Evolutionary conservation across 495 filamentous ascomycete species (phyloP).

Genomic region (Elasticomyces elasticus): DNA sequence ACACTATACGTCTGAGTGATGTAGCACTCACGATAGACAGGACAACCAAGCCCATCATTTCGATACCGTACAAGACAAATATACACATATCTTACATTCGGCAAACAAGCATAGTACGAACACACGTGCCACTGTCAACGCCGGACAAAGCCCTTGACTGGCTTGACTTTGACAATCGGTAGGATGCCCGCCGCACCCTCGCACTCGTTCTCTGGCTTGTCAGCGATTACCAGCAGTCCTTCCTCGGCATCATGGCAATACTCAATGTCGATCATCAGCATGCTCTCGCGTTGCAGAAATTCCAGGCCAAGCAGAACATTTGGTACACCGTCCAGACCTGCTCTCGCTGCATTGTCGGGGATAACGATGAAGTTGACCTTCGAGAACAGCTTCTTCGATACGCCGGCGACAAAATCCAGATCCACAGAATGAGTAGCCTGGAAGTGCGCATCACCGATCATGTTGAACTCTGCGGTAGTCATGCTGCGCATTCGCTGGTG

Average conservation of each 20-base stretch:
- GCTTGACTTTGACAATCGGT: background rate
- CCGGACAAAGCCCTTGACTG: background rate
- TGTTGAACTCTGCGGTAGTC: background rate
- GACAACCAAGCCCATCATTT: background rate
- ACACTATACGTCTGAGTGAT: too few species aligned
- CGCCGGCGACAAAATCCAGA: slow-evolving; percentile 1
- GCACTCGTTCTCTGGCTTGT: background rate
- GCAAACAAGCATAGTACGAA: too few species aligned
- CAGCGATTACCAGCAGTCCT: background rate
- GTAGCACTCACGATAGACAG: background rate
- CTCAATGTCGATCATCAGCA: slow-evolving; percentile 8
- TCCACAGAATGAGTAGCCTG: background rate
- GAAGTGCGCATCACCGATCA: background rate
- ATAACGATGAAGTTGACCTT: slow-evolving; percentile 3
- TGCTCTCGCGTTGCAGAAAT: background rate
- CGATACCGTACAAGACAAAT: too few species aligned
- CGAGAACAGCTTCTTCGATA: background rate
- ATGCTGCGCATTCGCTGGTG: background rate
- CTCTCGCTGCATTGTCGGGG: background rate
- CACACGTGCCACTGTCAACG: background rate
- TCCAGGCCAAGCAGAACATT: slow-evolving; percentile 2
- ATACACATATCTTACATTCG: background rate
- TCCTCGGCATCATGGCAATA: background rate
- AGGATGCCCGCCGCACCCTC: background rate
- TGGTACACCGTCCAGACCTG: background rate